Evolutionary conservation across 78 protist genomes (phyloP).

Genomic region (Dictyostelium capitatum): DNA sequence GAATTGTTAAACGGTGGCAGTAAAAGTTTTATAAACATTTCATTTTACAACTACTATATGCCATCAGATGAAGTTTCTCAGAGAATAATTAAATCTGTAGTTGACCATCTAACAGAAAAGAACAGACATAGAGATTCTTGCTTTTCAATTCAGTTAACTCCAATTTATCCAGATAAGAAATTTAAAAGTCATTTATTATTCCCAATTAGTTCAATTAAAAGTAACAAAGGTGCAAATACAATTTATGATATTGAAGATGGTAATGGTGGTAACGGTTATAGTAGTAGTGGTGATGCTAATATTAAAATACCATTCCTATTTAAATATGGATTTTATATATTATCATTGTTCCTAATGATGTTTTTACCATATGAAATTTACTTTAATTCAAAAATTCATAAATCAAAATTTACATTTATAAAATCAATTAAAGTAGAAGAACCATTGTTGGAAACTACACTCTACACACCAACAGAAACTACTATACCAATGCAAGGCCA

Average conservation of each 20-base stretch:
- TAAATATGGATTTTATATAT: not conserved
- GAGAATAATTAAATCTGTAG: not conserved
- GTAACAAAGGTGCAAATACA: not conserved
- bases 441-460: too few species aligned
- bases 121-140: not conserved
- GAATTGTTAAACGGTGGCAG: too few species aligned
- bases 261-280: too few species aligned
- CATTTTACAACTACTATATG: not conserved
- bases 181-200: not conserved
- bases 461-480: too few species aligned
- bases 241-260: too few species aligned
- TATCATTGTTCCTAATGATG: not conserved
- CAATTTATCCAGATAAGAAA: not conserved
- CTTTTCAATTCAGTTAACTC: not conserved
- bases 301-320: not conserved
- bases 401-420: conserved; percentile 21
- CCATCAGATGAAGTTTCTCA: not conserved
- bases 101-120: not conserved
- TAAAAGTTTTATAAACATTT: not conserved
- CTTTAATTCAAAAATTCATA: conserved; percentile 9
- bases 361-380: conserved; percentile 11
- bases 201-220: not conserved
- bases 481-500: too few species aligned
- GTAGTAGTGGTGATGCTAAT: too few species aligned
- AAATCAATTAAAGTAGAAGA: not conserved